Evolutionary conservation across 139 green algal genomes (phyloP).

Genomic region (Micractinium sp.): DNA sequence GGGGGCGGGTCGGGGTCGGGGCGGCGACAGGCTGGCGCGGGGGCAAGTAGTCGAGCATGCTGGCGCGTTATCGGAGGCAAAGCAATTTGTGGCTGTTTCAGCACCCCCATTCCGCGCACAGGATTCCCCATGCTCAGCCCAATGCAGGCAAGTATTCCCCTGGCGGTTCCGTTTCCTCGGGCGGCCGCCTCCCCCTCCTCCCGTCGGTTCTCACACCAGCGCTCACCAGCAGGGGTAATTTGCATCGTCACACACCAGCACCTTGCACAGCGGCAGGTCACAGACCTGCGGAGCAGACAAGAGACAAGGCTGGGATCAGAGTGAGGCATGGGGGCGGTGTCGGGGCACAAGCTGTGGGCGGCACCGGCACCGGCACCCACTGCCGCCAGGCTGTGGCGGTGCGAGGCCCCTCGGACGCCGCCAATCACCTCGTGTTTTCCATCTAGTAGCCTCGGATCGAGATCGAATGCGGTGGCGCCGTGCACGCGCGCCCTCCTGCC

Average conservation of each 20-base stretch:
- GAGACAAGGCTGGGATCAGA: not conserved
- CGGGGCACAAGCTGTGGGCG: not conserved
- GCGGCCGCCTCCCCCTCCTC: no score
- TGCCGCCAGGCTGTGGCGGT: not conserved
- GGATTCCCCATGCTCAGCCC: no score
- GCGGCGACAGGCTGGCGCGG: no score
- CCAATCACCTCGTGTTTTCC: slow-evolving; percentile 1
- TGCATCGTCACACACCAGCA: slow-evolving; percentile 35
- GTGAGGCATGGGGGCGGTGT: no score
- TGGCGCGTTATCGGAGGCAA: not conserved
- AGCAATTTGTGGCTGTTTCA: not conserved
- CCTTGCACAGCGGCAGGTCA: slow-evolving; percentile 28
- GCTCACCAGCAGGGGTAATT: slow-evolving; percentile 35
- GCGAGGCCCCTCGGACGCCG: no score
- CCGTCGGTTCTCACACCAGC: not conserved
- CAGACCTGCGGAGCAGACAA: slow-evolving; percentile 8
- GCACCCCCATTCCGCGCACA: not conserved
- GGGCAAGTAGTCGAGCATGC: not conserved
- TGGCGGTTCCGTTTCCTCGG: no score
- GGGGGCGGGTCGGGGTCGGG: no score
- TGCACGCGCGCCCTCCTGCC: not conserved
- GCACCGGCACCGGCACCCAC: not conserved
- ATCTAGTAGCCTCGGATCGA: slow-evolving; percentile 11
- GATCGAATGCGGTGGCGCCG: not conserved
- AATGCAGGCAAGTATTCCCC: no score